Evolutionary conservation across 306 rosid genomes (phyloP).

Genomic region (Citrullus amarus): DNA sequence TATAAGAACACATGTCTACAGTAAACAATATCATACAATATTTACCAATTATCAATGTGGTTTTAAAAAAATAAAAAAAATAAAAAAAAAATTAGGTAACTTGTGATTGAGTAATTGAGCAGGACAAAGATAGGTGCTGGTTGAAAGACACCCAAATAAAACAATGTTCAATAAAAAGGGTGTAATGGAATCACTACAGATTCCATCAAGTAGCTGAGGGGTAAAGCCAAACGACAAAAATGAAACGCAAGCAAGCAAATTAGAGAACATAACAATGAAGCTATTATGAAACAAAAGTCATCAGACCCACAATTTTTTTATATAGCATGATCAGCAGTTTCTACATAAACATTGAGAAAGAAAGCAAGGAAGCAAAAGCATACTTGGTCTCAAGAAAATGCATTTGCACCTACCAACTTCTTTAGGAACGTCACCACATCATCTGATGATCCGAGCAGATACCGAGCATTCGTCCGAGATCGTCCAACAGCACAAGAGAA

Average conservation of each 20-base stretch:
- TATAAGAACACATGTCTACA: too few species aligned
- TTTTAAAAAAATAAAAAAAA: too few species aligned
- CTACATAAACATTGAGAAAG: neutral
- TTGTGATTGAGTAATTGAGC: too few species aligned
- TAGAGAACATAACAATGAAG: neutral
- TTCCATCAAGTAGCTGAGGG: neutral
- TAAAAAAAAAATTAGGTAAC: too few species aligned
- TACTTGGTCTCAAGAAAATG: neutral
- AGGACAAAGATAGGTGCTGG: too few species aligned
- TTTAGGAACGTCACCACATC: constrained; percentile 52
- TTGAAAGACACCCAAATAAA: too few species aligned
- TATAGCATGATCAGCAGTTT: neutral
- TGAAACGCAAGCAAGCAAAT: neutral
- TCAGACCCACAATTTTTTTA: neutral
- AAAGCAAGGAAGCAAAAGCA: neutral
- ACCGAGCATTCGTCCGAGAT: constrained; percentile 66
- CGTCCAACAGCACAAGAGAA: constrained; percentile 78
- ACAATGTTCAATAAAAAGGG: too few species aligned
- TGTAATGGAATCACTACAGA: neutral
- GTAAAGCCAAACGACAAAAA: neutral
- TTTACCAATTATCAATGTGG: too few species aligned
- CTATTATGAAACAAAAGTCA: neutral
- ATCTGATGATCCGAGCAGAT: constrained; percentile 52
- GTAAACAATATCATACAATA: too few species aligned
- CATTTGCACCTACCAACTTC: constrained; percentile 32